phyloP scores from a whole-genome alignment of 495 filamentous ascomycete genomes.

The Tuber indicum region DNA sequence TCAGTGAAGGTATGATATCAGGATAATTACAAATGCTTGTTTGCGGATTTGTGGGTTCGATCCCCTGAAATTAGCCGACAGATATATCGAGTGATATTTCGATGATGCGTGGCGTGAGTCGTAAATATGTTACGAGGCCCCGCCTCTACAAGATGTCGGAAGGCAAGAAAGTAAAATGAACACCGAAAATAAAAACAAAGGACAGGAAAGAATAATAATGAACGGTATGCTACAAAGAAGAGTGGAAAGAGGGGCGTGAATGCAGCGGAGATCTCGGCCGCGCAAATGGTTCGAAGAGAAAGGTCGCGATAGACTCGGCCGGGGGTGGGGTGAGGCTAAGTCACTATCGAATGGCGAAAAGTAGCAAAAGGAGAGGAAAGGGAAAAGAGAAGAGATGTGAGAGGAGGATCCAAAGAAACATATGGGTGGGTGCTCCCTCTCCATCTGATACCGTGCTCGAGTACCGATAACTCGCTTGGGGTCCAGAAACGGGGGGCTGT shows the following conservation, averaged over 20 bases:
- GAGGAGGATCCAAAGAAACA: conserved; percentile 1
- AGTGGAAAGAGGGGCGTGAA: conserved; percentile 13
- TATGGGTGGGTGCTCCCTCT: not conserved
- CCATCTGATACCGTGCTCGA: not conserved
- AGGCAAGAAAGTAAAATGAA: not conserved
- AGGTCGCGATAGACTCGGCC: not conserved
- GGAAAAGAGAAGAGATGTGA: not conserved
- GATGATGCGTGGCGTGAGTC: conserved; percentile 6
- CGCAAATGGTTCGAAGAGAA: conserved; percentile 10
- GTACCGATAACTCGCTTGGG: not conserved
- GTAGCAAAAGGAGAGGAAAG: not conserved
- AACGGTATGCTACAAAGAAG: conserved; percentile 11
- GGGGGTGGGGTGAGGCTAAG: not conserved
- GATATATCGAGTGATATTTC: conserved; percentile 19
- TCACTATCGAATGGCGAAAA: not conserved
- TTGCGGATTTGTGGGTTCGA: conserved; percentile 14
- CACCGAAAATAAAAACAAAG: conserved; percentile 11
- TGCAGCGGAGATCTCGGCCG: conserved; percentile 33
- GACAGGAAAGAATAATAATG: conserved; percentile 8
- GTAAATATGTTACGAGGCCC: conserved; percentile 16
- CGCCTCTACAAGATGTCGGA: not conserved
- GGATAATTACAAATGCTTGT: conserved; percentile 19
- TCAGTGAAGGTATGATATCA: conserved; percentile 9
- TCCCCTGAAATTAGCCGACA: conserved; percentile 6
- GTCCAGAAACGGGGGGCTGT: not conserved